These are phyloP conservation scores for Paramecium sexaurelia DNA, from an alignment of 73 alveolate genomes.

Conservation along the genomic window DNA sequence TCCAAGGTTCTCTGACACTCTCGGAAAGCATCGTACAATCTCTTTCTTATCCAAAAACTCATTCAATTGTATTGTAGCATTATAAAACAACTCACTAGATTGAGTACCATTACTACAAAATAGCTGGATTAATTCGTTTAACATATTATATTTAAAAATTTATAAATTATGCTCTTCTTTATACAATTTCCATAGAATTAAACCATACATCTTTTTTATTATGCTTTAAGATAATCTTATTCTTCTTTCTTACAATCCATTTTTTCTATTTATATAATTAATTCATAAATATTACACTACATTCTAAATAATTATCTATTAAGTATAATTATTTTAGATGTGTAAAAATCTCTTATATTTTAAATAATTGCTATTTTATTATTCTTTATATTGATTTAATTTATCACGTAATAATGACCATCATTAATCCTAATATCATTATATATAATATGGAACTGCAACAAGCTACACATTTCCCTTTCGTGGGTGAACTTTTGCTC, in stretches of 20 bases:
- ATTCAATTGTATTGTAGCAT: conserved; percentile 3
- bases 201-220: not conserved
- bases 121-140: conserved; percentile 53
- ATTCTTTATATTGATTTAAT: too few species aligned
- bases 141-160: conserved; percentile 1
- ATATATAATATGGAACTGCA: not conserved
- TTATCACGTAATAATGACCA: not conserved
- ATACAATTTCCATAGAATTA: not conserved
- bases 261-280: too few species aligned
- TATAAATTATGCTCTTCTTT: not conserved
- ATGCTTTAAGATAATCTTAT: too few species aligned
- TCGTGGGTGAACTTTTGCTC: not conserved
- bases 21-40: not conserved
- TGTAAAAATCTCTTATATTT: too few species aligned
- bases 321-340: too few species aligned
- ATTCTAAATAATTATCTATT: too few species aligned
- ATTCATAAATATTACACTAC: too few species aligned
- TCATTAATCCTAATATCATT: not conserved
- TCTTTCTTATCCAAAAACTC: not conserved
- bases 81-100: conserved; percentile 16
- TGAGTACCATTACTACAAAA: not conserved
- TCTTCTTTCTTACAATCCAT: too few species aligned
- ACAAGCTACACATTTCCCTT: not conserved
- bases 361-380: too few species aligned
- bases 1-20: conserved; percentile 38